A percentile compares a stretch with the other conserved stretches of the same genome.
phyloP scores from a whole-genome alignment of 495 filamentous ascomycete genomes.

The Podospora pseudopauciseta region DNA sequence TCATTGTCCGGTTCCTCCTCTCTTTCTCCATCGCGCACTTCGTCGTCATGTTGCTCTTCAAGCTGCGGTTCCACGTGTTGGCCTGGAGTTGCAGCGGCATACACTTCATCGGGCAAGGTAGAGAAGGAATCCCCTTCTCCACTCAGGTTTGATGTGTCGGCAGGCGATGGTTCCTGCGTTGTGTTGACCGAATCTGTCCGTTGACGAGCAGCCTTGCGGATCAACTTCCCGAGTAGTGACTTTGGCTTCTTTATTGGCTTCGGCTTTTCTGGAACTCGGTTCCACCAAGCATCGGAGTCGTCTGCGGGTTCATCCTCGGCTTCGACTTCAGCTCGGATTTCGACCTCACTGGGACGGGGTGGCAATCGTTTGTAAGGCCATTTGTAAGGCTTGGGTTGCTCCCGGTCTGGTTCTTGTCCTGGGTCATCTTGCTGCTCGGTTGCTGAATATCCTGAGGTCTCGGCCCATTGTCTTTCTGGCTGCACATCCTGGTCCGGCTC shows the following conservation, averaged over 20 bases:
- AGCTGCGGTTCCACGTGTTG: conserved; percentile 18
- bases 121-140: conserved; percentile 53
- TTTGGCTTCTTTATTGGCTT: conserved; percentile 1
- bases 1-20: not conserved
- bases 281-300: conserved; percentile 6
- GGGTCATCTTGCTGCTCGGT: not conserved
- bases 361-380: not conserved
- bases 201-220: conserved; percentile 23
- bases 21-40: not conserved
- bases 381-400: not conserved
- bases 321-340: not conserved
- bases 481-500: not conserved
- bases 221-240: conserved; percentile 16
- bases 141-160: conserved; percentile 21
- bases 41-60: not conserved
- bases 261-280: not conserved
- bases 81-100: conserved; percentile 48
- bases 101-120: conserved; percentile 44
- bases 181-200: conserved; percentile 10
- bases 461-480: not conserved
- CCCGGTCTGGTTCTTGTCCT: not conserved
- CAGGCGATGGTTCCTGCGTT: conserved; percentile 18
- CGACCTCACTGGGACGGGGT: not conserved
- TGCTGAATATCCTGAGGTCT: not conserved
- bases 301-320: not conserved